Evolutionary conservation across 2,329 filamentous ascomycete species (phyloP), one percentile per base, ranked within the genome.

Genomic region (Nigrospora osmanthi): DNA sequence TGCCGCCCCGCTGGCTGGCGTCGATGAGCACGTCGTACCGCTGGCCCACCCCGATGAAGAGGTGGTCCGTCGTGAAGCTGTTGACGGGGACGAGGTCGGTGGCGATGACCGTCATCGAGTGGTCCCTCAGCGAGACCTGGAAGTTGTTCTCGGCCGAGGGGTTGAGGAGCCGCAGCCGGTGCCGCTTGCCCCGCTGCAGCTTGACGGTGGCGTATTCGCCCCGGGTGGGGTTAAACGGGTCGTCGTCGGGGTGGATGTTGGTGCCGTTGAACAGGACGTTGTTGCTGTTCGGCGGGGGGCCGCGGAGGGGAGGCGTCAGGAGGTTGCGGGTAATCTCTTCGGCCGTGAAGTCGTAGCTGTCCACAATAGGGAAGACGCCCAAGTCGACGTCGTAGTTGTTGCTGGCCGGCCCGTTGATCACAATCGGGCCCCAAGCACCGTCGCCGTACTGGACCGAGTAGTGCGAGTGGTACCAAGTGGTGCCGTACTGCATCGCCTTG

Each of bases 331-430:
- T 46, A 34, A 46, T 55, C 33, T 40, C 48, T 47, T 64, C 61
- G 13, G 62, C 63, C 12, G 54, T 52, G 11, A 42, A 33, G 45
- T 70, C 65, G 56, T 73, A 75, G 65, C 70, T 78, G 53, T 79
- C 76, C 11, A 64, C 69, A 19, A 79, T 60, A 11, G 69, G 62
- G 6, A 73, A 61, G 4, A 66, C 56, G 11, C 76, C 76, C 0
- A 78, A 64, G 50, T 80, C 76, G 35, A 71, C 61, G 45, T 80
- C 76, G 52, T 75, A 77, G 53, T 73, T 66, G 36, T 66, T 66
- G 7, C 66, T 64, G 0, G 68, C 63, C 2, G 73, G 73, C 0
- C 73, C 75, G 41, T 72, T 60, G 43, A 78, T 70, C 31, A 76
- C 57, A 31, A 81, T 70, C 1, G 69, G 58, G 2, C 77, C 77